Base-by-base conservation (phyloP, 352 stramenopile species). In the Globisporangium cylindrosporum region DNA sequence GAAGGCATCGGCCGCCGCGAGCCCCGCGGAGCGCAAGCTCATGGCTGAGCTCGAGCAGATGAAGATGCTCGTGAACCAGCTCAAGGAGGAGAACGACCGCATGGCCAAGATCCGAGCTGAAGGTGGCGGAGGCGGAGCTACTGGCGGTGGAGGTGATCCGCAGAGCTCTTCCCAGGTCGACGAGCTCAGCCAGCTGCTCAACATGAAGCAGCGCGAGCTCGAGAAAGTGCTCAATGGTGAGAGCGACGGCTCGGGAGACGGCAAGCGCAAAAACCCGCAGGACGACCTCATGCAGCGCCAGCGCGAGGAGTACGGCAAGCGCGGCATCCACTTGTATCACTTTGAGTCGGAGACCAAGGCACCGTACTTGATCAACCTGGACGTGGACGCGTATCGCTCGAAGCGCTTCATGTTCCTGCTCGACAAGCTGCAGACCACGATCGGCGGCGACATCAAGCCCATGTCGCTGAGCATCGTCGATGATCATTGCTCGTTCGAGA, bases 1-100 rank as follows among this genome's bases (percentile, higher is more conserved):
- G 85, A 98, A 98, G 73, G 92, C 93, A 8, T 94, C 85, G 1
- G 84, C 86, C 0, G 90, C 89, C n/a, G 89, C 89, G 27, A 97
- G 91, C 61, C 82, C 92, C n/a, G 87, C 86, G 1, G 94, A 98
- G 65, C 82, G 91, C 43, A 97, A 98, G 69, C 86, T 98, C 55
- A 98, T 98, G 94, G 87, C 86, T 32, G 92, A 98, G 75, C 73
- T 98, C 20, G 91, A 98, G 66, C 86, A 98, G 71, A 97, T 98
- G 90, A 98, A 98, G 80, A 72, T 84, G 41, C 67, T 97, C 2
- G 87, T 97, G 43, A 81, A 77, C 57, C 83, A 92, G 67, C 75
- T 94, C 59, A 94, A 93, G 66, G 78, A 84, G 0, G 88, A 95
- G 64, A 95, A 95, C 63, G 86, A 94, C 46, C 76, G 79, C 32